Base-by-base conservation (phyloP, 73 alveolate species). In the Tetrahymena malaccensis region DNA sequence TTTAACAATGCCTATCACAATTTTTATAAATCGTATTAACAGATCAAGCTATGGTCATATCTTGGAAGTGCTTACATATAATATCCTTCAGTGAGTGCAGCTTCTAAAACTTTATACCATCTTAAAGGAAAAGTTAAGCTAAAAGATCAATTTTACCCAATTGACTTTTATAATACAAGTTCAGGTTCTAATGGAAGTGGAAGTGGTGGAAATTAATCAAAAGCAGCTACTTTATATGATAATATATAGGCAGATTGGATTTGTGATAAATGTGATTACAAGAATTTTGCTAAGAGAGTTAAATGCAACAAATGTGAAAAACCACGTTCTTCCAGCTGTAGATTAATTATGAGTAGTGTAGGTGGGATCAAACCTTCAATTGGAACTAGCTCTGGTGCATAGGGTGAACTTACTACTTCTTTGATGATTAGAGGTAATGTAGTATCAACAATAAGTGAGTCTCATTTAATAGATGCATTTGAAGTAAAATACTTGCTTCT, bases 281-380 rank as follows among this genome's bases (percentile, higher is more conserved):
- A 95, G 27, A 95, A 95, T 55, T 95, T 95, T 85, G 96, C 96
- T 15, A 95, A 95, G 89, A 84, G 96, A 85, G 95, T 85, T 44
- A 95, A 95, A 95, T 95, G 96, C 95, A 95, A 95, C 43, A 95
- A 95, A 85, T 95, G 96, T 85, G 84, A 85, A 85, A 95, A 95
- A 55, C 96, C 95, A 44, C 50, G 96, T 31, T 85, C 93, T 43
- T 83, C 93, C 0, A 95, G 94, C 43, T 95, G 96, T 55, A 95
- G 94, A 93, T 85, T 95, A 85, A 85, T 95, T 33, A 70, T 70
- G 56, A 95, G 96, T 43, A 94, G 93, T 35, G 44, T 95, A 44
- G 55, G 93, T 85, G 95, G 95, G 25, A 89, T 83, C 94, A 94
- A 94, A 50, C 56, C 96, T 35, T 93, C 93, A 33, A 93, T 50